Base-by-base conservation (phyloP, 2,329 filamentous ascomycete genomes). In the Cladosporium sp. region DNA sequence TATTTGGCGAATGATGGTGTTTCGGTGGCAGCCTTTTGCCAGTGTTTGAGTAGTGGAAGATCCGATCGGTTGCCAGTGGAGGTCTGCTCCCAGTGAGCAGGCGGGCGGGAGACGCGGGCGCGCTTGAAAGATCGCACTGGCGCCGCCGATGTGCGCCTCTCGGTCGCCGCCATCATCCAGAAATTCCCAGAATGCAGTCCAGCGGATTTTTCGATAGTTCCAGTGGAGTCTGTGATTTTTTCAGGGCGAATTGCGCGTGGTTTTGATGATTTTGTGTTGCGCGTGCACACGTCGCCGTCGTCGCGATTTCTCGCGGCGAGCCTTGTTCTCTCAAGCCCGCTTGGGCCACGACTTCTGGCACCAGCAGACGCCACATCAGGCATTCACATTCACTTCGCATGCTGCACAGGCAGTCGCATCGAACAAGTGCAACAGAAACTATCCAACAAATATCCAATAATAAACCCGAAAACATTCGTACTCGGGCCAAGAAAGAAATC, bases 1-100 rank as follows among this genome's bases (percentile, higher is more conserved):
- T 91, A 98, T 75, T 94, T 96, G 57, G 91, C 88, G 78, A 95
- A 98, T 40, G 59, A 64, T 12, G 52, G 44, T 12, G 60, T 26
- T 29, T 66, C 52, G 10, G 53, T 59, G 21, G 59, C 50, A 37
- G 65, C 59, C 55, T 66, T 66, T 57, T 66, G 64, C 64, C 64
- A 66, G 58, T 66, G 64, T 26, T 52, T 66, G 49, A 66, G 35
- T 28, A 55, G 33, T 11, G 57, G 57, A 6, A 66, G 29, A 60
- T 66, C 64, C 23, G 57, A n/a, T 23, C 64, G 26, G 58, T 61
- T 52, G 23, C 64, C 64, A 46, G 50, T 62, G 28, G 56, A 37
- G 7, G 59, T 50, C 40, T 53, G 58, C 52, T 66, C 64, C 64
- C 64, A 66, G 58, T 66, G 64, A 46, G 64, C 46, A n/a, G 64